Evolutionary conservation across 2,329 filamentous ascomycete genomes (phyloP).

Genomic region (Chrysoporthe austroafricana): DNA sequence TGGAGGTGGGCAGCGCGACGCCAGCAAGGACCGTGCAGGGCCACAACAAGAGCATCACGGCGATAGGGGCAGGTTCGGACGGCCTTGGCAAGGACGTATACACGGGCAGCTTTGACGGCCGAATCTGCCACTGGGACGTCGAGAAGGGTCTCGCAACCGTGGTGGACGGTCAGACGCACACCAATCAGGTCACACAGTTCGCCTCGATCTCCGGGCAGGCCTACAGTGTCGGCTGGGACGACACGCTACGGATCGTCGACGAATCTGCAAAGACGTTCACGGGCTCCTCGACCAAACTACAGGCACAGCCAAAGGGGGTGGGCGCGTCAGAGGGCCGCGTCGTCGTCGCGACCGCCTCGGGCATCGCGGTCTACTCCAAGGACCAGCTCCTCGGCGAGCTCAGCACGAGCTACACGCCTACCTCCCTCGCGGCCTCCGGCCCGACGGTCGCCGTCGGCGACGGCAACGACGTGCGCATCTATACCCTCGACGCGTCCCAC

Average conservation of each 20-base stretch:
- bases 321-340: slow-evolving; percentile 56
- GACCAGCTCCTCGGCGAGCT: slow-evolving; percentile 62
- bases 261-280: slow-evolving; percentile 75
- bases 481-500: slow-evolving; percentile 62
- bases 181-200: slow-evolving; percentile 83
- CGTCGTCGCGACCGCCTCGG: slow-evolving; percentile 60
- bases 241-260: slow-evolving; percentile 81
- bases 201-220: slow-evolving; percentile 64
- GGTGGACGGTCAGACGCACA: slow-evolving; percentile 80
- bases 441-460: slow-evolving; percentile 74
- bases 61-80: slow-evolving; percentile 63
- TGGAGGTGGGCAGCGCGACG: slow-evolving; percentile 70
- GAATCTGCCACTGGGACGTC: slow-evolving; percentile 83
- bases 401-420: slow-evolving; percentile 67
- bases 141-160: slow-evolving; percentile 68
- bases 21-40: slow-evolving; percentile 78
- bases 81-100: slow-evolving; percentile 69
- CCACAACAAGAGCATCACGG: slow-evolving; percentile 89
- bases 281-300: slow-evolving; percentile 68
- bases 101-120: slow-evolving; percentile 92
- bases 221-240: slow-evolving; percentile 94
- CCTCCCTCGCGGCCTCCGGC: slow-evolving; percentile 71
- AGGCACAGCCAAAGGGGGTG: slow-evolving; percentile 80
- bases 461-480: slow-evolving; percentile 73
- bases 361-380: slow-evolving; percentile 59